phyloP scores from a whole-genome alignment of 1,284 basidiomycete species.

The Rugosomyces carneus region DNA sequence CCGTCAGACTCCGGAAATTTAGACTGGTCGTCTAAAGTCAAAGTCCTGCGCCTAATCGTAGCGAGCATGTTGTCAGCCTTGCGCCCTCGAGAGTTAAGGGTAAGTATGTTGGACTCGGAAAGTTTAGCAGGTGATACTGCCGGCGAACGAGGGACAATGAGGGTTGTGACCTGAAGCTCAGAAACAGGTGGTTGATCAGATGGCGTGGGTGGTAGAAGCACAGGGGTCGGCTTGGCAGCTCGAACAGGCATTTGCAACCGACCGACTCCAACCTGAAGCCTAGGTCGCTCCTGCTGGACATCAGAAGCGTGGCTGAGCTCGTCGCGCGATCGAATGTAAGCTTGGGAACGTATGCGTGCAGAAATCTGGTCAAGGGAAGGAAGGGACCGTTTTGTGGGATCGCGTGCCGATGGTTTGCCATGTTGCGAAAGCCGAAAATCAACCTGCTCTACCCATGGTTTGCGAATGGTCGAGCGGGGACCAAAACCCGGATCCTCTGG shows the following conservation, averaged over 20 bases:
- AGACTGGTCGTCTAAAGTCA: slow-evolving; percentile 25
- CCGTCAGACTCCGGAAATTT: slow-evolving; percentile 18
- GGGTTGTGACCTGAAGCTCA: slow-evolving; percentile 41
- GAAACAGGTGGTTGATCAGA: slow-evolving; percentile 27
- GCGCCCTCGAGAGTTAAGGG: slow-evolving; percentile 46
- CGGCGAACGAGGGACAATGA: slow-evolving; percentile 41
- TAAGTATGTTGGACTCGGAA: slow-evolving; percentile 46
- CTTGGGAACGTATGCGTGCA: slow-evolving; percentile 46
- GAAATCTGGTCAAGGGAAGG: slow-evolving; percentile 75
- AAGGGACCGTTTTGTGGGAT: slow-evolving; percentile 26
- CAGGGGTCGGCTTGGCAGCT: slow-evolving; percentile 16
- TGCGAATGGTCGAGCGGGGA: slow-evolving; percentile 21
- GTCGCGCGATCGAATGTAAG: slow-evolving; percentile 15
- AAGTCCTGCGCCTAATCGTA: slow-evolving; percentile 50
- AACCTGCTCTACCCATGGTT: slow-evolving; percentile 60
- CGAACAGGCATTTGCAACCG: slow-evolving; percentile 43
- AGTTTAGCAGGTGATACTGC: slow-evolving; percentile 40
- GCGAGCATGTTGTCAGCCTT: slow-evolving; percentile 59
- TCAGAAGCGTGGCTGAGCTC: not conserved
- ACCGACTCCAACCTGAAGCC: slow-evolving; percentile 40
- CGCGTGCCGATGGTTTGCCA: too few species aligned
- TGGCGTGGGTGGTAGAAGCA: slow-evolving; percentile 21
- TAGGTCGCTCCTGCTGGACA: slow-evolving; percentile 14
- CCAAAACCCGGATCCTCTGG: slow-evolving; percentile 30
- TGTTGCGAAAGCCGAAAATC: slow-evolving; percentile 46